These are phyloP conservation scores for Pseudohalonectria lignicola DNA, from an alignment of 2,329 filamentous ascomycete species.

Conservation along the genomic window DNA sequence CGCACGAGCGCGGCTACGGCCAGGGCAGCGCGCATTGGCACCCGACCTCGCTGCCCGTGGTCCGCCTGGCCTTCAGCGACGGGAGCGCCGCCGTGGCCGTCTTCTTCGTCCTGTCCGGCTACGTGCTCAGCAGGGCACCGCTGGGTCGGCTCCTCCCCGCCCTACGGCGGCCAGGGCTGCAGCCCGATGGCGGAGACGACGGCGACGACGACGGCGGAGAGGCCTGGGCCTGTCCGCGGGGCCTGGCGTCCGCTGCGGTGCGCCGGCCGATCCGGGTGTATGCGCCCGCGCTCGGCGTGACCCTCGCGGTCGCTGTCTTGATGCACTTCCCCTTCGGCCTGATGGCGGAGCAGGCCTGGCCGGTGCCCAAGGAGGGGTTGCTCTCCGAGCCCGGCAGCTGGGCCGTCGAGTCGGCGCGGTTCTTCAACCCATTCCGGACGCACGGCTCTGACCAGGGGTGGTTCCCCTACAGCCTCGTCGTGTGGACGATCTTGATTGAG, in stretches of 20 bases:
- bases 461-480: background rate
- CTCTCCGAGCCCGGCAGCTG: background rate
- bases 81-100: constrained; percentile 14
- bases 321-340: background rate
- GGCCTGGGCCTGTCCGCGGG: background rate
- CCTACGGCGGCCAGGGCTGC: too few relatives aligned
- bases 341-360: background rate
- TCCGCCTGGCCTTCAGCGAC: constrained; percentile 13
- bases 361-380: background rate
- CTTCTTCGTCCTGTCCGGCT: constrained; percentile 24
- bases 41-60: constrained; percentile 11
- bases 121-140: constrained; percentile 19
- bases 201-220: too few relatives aligned
- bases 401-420: background rate
- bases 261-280: background rate
- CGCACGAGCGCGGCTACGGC: constrained; percentile 7
- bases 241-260: background rate
- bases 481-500: too few relatives aligned
- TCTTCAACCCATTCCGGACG: background rate
- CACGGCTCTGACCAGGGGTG: background rate
- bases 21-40: background rate
- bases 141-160: constrained; percentile 4
- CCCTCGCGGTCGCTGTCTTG: background rate
- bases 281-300: background rate
- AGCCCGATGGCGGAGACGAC: too few relatives aligned